Percentiles rank a stretch among this genome's conserved stretches.
Evolutionary conservation across 2,329 filamentous ascomycete species (phyloP).

Genomic region (Exophiala spinifera): DNA sequence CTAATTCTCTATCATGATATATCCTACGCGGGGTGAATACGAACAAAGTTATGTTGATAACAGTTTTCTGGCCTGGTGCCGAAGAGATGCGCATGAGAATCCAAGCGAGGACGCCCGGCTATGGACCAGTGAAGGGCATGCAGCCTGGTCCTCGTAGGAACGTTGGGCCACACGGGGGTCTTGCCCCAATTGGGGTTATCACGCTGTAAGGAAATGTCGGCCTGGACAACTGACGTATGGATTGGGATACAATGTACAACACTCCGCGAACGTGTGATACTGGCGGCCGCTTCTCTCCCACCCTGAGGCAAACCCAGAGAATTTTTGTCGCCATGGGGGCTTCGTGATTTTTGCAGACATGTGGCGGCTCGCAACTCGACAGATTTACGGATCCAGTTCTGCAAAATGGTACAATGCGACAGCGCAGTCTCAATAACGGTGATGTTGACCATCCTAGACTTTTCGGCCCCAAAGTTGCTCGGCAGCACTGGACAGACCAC

Average conservation of each 20-base stretch:
- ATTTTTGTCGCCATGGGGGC: neutral
- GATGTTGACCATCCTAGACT: neutral
- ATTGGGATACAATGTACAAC: constrained; percentile 20
- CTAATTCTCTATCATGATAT: constrained; percentile 14
- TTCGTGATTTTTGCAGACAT: neutral
- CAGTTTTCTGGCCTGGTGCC: neutral
- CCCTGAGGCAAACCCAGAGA: neutral
- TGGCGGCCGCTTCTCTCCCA: neutral
- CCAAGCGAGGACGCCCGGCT: no score
- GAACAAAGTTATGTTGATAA: neutral
- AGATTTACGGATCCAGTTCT: neutral
- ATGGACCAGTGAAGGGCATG: neutral
- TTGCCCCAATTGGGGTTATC: constrained; percentile 4
- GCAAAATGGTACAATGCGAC: no score
- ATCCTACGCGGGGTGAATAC: constrained; percentile 9
- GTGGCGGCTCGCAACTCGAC: constrained; percentile 7
- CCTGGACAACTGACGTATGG: constrained; percentile 9
- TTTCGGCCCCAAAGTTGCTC: neutral
- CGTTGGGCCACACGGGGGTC: neutral
- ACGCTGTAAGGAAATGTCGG: constrained; percentile 3
- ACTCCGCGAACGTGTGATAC: constrained; percentile 21
- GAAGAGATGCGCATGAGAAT: neutral
- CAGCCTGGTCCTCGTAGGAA: neutral
- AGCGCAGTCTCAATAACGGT: no score
- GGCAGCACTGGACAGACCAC: neutral